Evolutionary conservation across 2,329 filamentous ascomycete species (phyloP).

Genomic region (Colletotrichum chrysophilum): DNA sequence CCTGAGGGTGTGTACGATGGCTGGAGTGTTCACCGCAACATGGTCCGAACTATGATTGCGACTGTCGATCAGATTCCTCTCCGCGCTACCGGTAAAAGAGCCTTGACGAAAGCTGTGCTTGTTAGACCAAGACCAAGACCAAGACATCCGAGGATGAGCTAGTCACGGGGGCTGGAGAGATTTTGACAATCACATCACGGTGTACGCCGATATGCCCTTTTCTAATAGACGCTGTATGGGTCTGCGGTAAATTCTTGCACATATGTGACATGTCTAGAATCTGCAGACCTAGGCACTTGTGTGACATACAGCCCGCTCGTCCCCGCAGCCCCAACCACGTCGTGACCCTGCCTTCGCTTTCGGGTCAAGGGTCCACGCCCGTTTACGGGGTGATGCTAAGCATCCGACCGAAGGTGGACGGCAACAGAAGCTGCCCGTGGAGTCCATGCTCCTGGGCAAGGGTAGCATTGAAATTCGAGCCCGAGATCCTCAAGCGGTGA

Average conservation of each 20-base stretch:
- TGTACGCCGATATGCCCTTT: too few relatives aligned
- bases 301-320: neutral
- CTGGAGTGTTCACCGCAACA: neutral
- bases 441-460: neutral
- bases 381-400: neutral
- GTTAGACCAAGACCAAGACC: neutral
- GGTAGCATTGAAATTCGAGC: too few relatives aligned
- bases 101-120: too few relatives aligned
- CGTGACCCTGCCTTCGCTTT: neutral
- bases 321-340: neutral
- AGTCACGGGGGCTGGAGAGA: too few relatives aligned
- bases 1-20: neutral
- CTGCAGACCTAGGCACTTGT: too few relatives aligned
- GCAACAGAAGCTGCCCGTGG: neutral
- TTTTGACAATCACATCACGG: too few relatives aligned
- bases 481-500: neutral
- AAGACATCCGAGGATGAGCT: neutral
- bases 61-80: neutral
- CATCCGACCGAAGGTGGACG: neutral
- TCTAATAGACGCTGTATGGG: neutral
- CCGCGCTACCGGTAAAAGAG: neutral
- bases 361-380: neutral
- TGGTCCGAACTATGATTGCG: neutral
- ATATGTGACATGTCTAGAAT: neutral
- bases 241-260: neutral